A percentile compares a stretch with the other conserved stretches of the same genome.
Conservation (phyloP, 2,329 filamentous ascomycete species). For the Pseudogymnoascus sp. region DNA sequence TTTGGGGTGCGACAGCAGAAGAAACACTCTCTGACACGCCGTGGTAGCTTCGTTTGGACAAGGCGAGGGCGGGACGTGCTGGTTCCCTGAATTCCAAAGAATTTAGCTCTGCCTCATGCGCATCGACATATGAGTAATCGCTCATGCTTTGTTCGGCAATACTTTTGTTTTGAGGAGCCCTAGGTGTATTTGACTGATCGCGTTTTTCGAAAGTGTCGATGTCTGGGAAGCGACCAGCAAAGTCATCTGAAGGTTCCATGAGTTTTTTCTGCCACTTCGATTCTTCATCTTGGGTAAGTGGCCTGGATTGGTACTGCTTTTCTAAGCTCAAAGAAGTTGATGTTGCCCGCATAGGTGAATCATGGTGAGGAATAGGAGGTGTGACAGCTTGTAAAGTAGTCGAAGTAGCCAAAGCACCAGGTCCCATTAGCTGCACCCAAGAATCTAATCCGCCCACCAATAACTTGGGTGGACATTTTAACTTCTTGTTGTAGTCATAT, state of each 20-base stretch:
- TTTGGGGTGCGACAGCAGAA: conserved; percentile 37
- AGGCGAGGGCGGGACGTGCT: conserved; percentile 43
- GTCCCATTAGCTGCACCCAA: conserved; percentile 77
- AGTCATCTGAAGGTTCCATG: conserved; percentile 70
- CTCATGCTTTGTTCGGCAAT: conserved; percentile 47
- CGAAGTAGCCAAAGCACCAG: conserved; percentile 41
- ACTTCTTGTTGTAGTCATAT: conserved; percentile 71
- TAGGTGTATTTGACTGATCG: conserved; percentile 43
- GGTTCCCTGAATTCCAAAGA: conserved; percentile 28
- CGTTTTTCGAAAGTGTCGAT: conserved; percentile 25
- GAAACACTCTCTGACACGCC: conserved; percentile 59
- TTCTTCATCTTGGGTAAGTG: conserved; percentile 74
- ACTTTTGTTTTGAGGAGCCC: conserved; percentile 42
- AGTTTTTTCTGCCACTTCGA: conserved; percentile 72
- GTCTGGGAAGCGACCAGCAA: conserved; percentile 73
- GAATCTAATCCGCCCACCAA: conserved; percentile 76
- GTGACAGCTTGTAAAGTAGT: conserved; percentile 32
- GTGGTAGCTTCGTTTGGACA: conserved; percentile 64
- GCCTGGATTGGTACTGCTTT: conserved; percentile 47
- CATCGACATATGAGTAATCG: conserved; percentile 12
- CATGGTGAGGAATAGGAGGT: conserved; percentile 3
- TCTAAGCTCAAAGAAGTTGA: conserved; percentile 10
- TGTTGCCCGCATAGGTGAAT: conserved; percentile 4
- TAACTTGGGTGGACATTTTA: conserved; percentile 68
- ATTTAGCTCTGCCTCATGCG: conserved; percentile 25